Evolutionary conservation across 108 stramenopile species (phyloP).

Genomic region (Cyclotella baltica): DNA sequence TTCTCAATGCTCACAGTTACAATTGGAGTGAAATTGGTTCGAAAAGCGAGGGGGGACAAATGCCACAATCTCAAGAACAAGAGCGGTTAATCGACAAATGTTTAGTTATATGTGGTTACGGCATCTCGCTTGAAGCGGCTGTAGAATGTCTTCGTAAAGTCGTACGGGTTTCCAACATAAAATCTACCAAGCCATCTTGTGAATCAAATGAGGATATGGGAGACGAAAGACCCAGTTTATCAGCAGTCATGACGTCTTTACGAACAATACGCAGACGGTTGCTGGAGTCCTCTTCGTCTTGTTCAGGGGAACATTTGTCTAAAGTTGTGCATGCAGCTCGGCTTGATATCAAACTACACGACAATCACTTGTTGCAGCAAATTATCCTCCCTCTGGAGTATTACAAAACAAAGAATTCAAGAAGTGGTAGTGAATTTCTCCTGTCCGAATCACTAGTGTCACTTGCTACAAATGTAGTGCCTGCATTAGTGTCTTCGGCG

Average conservation of each 20-base stretch:
- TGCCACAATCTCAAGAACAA: slow-evolving; percentile 10
- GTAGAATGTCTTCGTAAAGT: slow-evolving; percentile 47
- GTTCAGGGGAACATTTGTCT: neutral
- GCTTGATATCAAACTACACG: neutral
- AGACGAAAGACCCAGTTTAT: slow-evolving; percentile 18
- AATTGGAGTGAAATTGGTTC: too few species aligned
- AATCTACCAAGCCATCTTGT: slow-evolving; percentile 12
- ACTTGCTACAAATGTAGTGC: slow-evolving; percentile 27
- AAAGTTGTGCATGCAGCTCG: neutral
- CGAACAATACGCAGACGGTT: slow-evolving; percentile 50
- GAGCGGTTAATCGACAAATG: slow-evolving; percentile 52
- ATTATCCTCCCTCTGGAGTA: slow-evolving; percentile 50
- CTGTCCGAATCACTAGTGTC: slow-evolving; percentile 28
- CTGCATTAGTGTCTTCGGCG: slow-evolving; percentile 45
- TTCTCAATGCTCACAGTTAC: neutral
- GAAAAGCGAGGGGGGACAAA: neutral
- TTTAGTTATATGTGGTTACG: slow-evolving; percentile 49
- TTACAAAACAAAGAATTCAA: slow-evolving; percentile 21
- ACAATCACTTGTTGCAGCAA: slow-evolving; percentile 12
- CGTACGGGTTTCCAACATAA: slow-evolving; percentile 17
- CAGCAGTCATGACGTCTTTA: slow-evolving; percentile 43
- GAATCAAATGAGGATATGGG: neutral
- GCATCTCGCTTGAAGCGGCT: slow-evolving; percentile 44
- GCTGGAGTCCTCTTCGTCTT: slow-evolving; percentile 16
- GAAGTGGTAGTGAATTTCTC: neutral